Evolutionary conservation across 306 rosid species (phyloP), one percentile per base, ranked within the genome.

Genomic region (Betula pendula): DNA sequence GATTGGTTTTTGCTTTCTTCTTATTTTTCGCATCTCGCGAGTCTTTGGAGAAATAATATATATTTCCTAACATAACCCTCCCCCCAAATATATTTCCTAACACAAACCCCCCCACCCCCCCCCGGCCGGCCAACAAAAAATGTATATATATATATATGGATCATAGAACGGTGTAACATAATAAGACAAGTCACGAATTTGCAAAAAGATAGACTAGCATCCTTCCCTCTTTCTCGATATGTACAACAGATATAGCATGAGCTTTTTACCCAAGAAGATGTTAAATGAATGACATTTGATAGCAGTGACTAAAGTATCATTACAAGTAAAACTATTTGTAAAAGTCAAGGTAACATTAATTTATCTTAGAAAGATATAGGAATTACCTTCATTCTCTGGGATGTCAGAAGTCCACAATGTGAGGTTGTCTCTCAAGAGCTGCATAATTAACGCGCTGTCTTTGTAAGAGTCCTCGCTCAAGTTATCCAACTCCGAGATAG

Each of bases 401-500:
- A 81, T 71, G 75, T 81, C 85, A 45, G 85, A 81, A 40, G 85
- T 81, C 81, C 85, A 81, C 50, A 81, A 53, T 22, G 85, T 77
- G 56, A 81, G 81, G 75, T 77, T 81, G 56, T 81, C 85, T 75
- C 85, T 70, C 49, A 80, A 43, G 29, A 80, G 83, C 59, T 74
- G 80, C 84, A 80, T 80, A 66, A 80, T 80, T 70, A 80, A 75
- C 25, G 84, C 75, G 84, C 80, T 80, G 55, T 80, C 84, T 43
- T 80, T 80, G 84, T 80, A 80, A 8, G 83, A 80, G 24, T 80
- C 79, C 70, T 74, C 83, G 13, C 73, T 88, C 79, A 85, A 77
- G 71, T 78, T 84, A 71, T 89, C 92, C 83, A 89, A 83, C 85
- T 86, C 92, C 35, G 89, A 80, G 80, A 89, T 88, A 48, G 92